Evolutionary conservation across 208 protist species (phyloP).

Genomic region (Acanthamoeba sp.): DNA sequence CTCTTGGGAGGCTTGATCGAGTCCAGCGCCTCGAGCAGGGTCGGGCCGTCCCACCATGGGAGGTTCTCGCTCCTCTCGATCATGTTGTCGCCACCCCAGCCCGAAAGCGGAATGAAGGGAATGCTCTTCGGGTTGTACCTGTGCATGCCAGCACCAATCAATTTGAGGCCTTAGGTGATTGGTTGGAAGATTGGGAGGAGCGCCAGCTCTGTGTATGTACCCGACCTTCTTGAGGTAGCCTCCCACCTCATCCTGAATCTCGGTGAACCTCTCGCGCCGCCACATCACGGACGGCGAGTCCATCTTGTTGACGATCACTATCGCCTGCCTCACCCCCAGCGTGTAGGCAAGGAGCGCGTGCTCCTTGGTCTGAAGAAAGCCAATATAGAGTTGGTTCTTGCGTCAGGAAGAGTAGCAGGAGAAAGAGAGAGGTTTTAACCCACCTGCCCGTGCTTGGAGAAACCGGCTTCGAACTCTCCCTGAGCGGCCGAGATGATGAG

Average conservation of each 20-base stretch:
- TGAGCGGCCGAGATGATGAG: conserved; percentile 91
- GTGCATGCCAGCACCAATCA: too few relatives aligned
- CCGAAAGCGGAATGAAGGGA: conserved; percentile 96
- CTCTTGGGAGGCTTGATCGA: conserved; percentile 90
- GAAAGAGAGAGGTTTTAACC: too few relatives aligned
- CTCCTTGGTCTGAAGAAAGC: conserved; percentile 90
- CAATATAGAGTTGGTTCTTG: too few relatives aligned
- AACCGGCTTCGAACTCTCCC: conserved; percentile 92
- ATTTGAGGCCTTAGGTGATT: too few relatives aligned
- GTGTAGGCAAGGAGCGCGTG: conserved; percentile 93
- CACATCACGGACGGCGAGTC: conserved; percentile 92
- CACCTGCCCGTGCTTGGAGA: conserved; percentile 89
- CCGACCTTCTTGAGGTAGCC: conserved; percentile 91
- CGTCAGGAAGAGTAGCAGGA: too few relatives aligned
- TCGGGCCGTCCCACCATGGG: conserved; percentile 94
- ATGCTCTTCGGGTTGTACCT: conserved; percentile 94
- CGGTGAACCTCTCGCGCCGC: conserved; percentile 90
- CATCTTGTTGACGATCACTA: conserved; percentile 95
- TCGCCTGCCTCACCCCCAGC: conserved; percentile 93
- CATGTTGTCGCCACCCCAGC: conserved; percentile 97
- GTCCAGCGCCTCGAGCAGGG: conserved; percentile 95
- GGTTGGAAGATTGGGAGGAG: too few relatives aligned
- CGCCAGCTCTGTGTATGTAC: conserved; percentile 76
- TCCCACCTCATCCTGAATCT: conserved; percentile 81
- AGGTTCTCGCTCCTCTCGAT: conserved; percentile 92